phyloP scores from a whole-genome alignment of 441 rosid species.

The Rhodomyrtus psidioides region DNA sequence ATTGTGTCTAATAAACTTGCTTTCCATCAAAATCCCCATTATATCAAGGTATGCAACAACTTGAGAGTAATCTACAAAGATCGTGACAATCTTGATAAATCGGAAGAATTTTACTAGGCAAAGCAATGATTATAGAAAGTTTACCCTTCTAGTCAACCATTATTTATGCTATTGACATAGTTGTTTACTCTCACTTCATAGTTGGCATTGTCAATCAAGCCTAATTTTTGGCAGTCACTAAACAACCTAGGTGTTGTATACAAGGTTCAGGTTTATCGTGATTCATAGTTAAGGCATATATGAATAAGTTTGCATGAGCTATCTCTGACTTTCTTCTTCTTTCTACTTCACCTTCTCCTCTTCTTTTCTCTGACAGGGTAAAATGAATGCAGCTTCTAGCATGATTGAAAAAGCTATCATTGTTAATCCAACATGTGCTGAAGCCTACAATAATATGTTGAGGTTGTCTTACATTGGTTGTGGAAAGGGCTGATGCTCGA shows the following conservation, averaged over 20 bases:
- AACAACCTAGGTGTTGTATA: conserved; percentile 98
- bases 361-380: conserved; percentile 49
- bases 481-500: no score
- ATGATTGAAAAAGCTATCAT: conserved; percentile 96
- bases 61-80: conserved; percentile 97
- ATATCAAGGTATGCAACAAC: conserved; percentile 99
- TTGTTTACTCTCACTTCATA: conserved; percentile 28
- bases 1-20: conserved; percentile 96
- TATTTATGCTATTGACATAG: background rate
- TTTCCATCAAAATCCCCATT: conserved; percentile 93
- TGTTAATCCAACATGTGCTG: conserved; percentile 95
- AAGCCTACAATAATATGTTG: conserved; percentile 73
- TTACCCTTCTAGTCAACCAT: background rate
- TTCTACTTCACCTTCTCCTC: background rate
- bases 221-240: conserved; percentile 95
- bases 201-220: conserved; percentile 94
- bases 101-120: conserved; percentile 98
- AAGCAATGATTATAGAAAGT: background rate
- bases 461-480: no score
- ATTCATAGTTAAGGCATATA: background rate
- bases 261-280: conserved; percentile 84
- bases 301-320: background rate
- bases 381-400: conserved; percentile 97
- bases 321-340: background rate
- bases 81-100: conserved; percentile 97